Base-by-base conservation (phyloP, 495 filamentous ascomycete genomes). In the Xylaria acuta region DNA sequence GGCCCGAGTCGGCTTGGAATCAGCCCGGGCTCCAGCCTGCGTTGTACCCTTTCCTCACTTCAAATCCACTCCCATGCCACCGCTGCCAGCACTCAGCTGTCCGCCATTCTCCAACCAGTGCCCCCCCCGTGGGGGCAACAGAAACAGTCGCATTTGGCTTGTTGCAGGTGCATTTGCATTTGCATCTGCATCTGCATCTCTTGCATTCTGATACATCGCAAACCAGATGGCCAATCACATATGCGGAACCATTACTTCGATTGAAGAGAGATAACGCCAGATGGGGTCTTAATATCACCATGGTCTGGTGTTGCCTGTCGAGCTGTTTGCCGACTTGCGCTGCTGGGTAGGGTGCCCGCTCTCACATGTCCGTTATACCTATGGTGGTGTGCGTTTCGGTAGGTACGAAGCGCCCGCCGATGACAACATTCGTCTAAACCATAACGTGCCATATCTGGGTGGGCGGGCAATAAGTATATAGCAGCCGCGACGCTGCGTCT, bases 191-290 rank as follows among this genome's bases (percentile, higher is more conserved):
- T 40, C 18, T 32, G 54, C 11, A 69, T 69, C 54, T 49, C 67
- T 47, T 69, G 67, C 67, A 69, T 47, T 47, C 30, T 5, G 32
- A 47, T 34, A 27, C 53, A 62, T 69, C n/a, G 18, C 0, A 62
- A 45, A 60, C 14, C 54, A 47, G 12, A 62, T 69, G 54, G 38
- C 67, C 53, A 69, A 62, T 62, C 40, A 64, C 62, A 63, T 63
- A 71, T 41, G 49, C 40, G 40, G 56, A 11, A 38, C 32, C 53
- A 34, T 27, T 40, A n/a, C 41, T 16, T 62, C n/a, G 32, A 69
- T 8, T 9, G 5, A 32, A 58, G 12, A 69, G 38, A 41, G 47
- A 67, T 67, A 67, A 67, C 65, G 65, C 56, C 65, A 67, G 65
- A 67, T 30, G 65, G 18, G 40, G n/a, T 49, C 36, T 56, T 25